These are phyloP conservation scores for Aspergillus ruber DNA, from an alignment of 2,329 filamentous ascomycete genomes.

Conservation along the genomic window DNA sequence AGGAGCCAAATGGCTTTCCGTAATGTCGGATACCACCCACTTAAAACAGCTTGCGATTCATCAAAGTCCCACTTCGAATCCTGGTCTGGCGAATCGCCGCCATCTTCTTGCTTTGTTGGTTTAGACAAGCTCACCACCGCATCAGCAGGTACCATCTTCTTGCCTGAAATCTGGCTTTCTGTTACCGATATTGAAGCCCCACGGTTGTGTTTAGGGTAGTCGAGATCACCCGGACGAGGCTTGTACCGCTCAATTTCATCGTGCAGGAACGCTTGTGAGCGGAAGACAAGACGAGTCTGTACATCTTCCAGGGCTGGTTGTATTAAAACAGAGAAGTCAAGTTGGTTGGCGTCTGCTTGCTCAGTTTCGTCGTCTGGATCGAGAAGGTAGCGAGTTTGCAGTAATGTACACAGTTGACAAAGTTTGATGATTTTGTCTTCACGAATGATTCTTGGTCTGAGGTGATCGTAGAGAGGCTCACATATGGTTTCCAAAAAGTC, in stretches of 20 bases:
- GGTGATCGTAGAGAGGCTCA: conserved; percentile 61
- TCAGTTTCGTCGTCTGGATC: conserved; percentile 51
- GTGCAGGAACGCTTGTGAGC: conserved; percentile 56
- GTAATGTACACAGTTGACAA: conserved; percentile 59
- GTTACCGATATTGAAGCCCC: conserved; percentile 36
- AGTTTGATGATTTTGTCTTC: conserved; percentile 61
- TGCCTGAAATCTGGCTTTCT: conserved; percentile 48
- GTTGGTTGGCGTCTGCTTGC: conserved; percentile 44
- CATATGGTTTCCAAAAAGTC: conserved; percentile 62
- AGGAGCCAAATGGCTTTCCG: conserved; percentile 63
- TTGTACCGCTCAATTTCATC: conserved; percentile 63
- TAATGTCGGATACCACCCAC: conserved; percentile 61
- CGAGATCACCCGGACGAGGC: conserved; percentile 58
- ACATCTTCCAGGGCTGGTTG: conserved; percentile 62
- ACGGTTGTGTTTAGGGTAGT: conserved; percentile 53
- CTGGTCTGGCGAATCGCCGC: conserved; percentile 37
- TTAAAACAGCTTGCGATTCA: conserved; percentile 47
- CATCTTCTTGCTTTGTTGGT: conserved; percentile 46
- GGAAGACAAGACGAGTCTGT: conserved; percentile 60
- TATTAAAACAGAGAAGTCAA: conserved; percentile 58
- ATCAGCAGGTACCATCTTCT: conserved; percentile 40
- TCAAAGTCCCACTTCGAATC: conserved; percentile 49
- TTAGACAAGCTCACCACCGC: conserved; percentile 40
- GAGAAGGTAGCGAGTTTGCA: conserved; percentile 61
- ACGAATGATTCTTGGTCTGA: conserved; percentile 59